These are phyloP conservation scores for Beta corolliflora DNA, from an alignment of 179 eudicot species.

Conservation along the genomic window DNA sequence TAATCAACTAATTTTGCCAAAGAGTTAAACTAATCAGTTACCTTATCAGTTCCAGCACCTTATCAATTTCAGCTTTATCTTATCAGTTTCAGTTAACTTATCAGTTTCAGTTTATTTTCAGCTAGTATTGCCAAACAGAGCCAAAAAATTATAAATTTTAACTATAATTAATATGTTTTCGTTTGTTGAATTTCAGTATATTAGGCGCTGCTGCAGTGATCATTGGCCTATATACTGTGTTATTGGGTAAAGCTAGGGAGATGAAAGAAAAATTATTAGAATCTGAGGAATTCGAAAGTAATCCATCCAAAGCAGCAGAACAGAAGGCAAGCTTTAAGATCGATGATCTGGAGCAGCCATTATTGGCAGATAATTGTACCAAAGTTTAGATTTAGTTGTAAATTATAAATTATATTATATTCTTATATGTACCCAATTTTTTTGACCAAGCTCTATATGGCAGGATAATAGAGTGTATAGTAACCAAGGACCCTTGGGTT, in stretches of 20 bases:
- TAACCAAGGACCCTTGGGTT: too few species aligned
- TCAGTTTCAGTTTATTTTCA: too few species aligned
- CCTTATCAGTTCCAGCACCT: too few species aligned
- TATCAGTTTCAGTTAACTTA: too few species aligned
- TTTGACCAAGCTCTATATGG: neutral
- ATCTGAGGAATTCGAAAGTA: neutral
- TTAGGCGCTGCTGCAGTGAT: constrained; percentile 49
- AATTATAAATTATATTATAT: neutral
- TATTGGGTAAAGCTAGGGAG: constrained; percentile 66
- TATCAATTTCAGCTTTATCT: too few species aligned
- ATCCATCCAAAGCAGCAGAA: neutral
- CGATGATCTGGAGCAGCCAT: constrained; percentile 52
- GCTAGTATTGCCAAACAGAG: too few species aligned
- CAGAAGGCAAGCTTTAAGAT: constrained; percentile 16
- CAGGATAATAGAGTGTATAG: too few species aligned
- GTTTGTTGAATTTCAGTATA: constrained; percentile 35
- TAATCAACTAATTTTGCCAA: too few species aligned
- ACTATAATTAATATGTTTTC: neutral
- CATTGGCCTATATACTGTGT: constrained; percentile 52
- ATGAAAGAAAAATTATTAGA: neutral
- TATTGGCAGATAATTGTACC: constrained; percentile 30
- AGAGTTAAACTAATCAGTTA: too few species aligned
- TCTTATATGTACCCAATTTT: neutral
- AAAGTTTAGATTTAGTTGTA: neutral
- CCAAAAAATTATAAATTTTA: too few species aligned